Evolutionary conservation across 2,329 filamentous ascomycete species (phyloP).

Genomic region (Waltergamsia citrina): DNA sequence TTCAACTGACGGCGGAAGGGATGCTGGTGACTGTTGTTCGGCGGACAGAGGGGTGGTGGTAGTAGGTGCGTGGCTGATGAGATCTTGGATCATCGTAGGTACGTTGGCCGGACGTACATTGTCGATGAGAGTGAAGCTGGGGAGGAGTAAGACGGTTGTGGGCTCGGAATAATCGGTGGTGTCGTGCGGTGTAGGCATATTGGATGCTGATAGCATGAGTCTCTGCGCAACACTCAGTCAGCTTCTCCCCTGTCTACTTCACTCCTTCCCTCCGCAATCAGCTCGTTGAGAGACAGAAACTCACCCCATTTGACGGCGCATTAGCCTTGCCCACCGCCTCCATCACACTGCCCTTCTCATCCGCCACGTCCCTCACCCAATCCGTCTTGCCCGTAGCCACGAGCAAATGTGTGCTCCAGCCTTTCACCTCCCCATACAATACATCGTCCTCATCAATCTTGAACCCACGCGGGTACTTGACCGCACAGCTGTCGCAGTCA

Average conservation of each 20-base stretch:
- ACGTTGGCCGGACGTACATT: slow-evolving; percentile 72
- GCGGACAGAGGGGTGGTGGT: slow-evolving; percentile 52
- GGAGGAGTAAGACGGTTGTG: slow-evolving; percentile 75
- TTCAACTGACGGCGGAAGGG: slow-evolving; percentile 11
- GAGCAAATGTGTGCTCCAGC: slow-evolving; percentile 81
- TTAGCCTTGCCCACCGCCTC: slow-evolving; percentile 54
- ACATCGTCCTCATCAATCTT: slow-evolving; percentile 69
- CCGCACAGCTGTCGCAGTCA: slow-evolving; percentile 75
- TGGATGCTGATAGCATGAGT: slow-evolving; percentile 85
- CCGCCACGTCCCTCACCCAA: slow-evolving; percentile 81
- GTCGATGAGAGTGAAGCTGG: slow-evolving; percentile 73
- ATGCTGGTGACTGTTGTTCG: slow-evolving; percentile 8
- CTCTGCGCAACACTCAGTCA: slow-evolving; percentile 35
- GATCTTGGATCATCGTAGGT: slow-evolving; percentile 58
- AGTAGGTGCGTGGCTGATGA: slow-evolving; percentile 65
- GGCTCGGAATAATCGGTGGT: slow-evolving; percentile 54
- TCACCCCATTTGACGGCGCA: slow-evolving; percentile 59
- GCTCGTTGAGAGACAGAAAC: slow-evolving; percentile 12
- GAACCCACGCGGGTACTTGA: slow-evolving; percentile 64
- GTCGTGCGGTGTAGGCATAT: slow-evolving; percentile 73
- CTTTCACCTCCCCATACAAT: slow-evolving; percentile 77
- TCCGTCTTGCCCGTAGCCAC: slow-evolving; percentile 95
- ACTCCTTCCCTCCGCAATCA: not conserved
- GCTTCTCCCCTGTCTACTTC: not conserved
- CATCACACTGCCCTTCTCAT: slow-evolving; percentile 83